phyloP scores from a whole-genome alignment of 2,329 filamentous ascomycete species.

The Colletotrichum costaricense region DNA sequence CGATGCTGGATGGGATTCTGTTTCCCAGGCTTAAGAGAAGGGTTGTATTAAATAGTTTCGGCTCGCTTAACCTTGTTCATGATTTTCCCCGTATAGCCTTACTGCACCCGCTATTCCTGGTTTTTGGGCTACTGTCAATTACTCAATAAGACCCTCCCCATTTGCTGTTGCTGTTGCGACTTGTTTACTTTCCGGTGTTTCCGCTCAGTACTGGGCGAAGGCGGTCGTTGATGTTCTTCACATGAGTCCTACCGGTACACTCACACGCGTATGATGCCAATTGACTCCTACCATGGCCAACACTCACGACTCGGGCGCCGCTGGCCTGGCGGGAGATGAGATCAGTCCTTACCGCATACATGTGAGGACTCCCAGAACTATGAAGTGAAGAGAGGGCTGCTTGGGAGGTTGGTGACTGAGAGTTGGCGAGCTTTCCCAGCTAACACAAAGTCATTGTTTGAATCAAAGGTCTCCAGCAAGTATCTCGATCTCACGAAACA shows the following conservation, averaged over 20 bases:
- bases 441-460: conserved; percentile 38
- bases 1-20: conserved; percentile 18
- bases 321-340: conserved; percentile 50
- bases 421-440: conserved; percentile 33
- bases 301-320: conserved; percentile 3
- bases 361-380: conserved; percentile 51
- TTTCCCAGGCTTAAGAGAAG: not conserved
- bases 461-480: conserved; percentile 69
- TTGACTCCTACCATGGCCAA: conserved; percentile 14
- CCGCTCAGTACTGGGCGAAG: not conserved
- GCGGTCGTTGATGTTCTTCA: not conserved
- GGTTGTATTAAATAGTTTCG: conserved; percentile 9
- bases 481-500: conserved; percentile 75
- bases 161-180: not conserved
- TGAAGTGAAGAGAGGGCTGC: not conserved
- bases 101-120: not conserved
- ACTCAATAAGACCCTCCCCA: not conserved
- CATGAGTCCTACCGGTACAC: too few species aligned
- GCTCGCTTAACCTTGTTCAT: conserved; percentile 4
- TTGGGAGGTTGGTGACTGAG: not conserved
- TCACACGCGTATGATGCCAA: not conserved
- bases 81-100: not conserved
- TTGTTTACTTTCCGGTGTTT: not conserved
- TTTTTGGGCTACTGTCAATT: not conserved
- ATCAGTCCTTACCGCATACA: conserved; percentile 68